Evolutionary conservation across 2,329 filamentous ascomycete species (phyloP).

Genomic region (Penicillium rolfsii): DNA sequence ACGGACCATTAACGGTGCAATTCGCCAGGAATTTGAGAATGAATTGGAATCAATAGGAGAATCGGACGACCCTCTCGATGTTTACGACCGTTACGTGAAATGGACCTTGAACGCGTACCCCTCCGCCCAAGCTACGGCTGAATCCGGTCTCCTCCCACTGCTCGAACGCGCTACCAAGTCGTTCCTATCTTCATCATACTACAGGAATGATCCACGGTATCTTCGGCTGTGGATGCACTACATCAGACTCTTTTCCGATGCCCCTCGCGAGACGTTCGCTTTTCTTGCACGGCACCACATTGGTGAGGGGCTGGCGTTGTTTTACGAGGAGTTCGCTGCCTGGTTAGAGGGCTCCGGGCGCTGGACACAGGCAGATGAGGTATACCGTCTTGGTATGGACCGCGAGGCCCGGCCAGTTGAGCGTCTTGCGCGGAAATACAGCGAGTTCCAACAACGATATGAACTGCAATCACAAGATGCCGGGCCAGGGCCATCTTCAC

Average conservation of each 20-base stretch:
- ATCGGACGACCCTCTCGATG: slow-evolving; percentile 90
- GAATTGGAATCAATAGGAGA: slow-evolving; percentile 79
- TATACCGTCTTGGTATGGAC: slow-evolving; percentile 88
- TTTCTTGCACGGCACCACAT: slow-evolving; percentile 88
- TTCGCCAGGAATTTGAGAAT: slow-evolving; percentile 81
- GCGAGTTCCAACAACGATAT: slow-evolving; percentile 82
- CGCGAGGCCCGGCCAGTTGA: slow-evolving; percentile 81
- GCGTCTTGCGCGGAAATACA: slow-evolving; percentile 83
- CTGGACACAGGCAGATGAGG: slow-evolving; percentile 90
- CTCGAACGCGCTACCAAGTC: slow-evolving; percentile 91
- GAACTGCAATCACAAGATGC: slow-evolving; percentile 66
- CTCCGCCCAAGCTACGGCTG: slow-evolving; percentile 84
- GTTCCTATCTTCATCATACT: slow-evolving; percentile 82
- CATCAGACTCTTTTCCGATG: slow-evolving; percentile 87
- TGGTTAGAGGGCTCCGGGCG: slow-evolving; percentile 85
- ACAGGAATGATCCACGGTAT: slow-evolving; percentile 94
- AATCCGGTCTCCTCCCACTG: slow-evolving; percentile 85
- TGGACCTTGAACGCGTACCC: slow-evolving; percentile 97
- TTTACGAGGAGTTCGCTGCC: slow-evolving; percentile 94
- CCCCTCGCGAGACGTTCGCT: slow-evolving; percentile 89
- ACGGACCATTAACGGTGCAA: slow-evolving; percentile 75
- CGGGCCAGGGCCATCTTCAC: slow-evolving; percentile 81
- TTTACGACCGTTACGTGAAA: slow-evolving; percentile 94
- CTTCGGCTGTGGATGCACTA: slow-evolving; percentile 93
- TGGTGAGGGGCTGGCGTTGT: slow-evolving; percentile 83